Conservation (phyloP, 1,284 basidiomycete genomes). For the Tranzscheliella williamsii region DNA sequence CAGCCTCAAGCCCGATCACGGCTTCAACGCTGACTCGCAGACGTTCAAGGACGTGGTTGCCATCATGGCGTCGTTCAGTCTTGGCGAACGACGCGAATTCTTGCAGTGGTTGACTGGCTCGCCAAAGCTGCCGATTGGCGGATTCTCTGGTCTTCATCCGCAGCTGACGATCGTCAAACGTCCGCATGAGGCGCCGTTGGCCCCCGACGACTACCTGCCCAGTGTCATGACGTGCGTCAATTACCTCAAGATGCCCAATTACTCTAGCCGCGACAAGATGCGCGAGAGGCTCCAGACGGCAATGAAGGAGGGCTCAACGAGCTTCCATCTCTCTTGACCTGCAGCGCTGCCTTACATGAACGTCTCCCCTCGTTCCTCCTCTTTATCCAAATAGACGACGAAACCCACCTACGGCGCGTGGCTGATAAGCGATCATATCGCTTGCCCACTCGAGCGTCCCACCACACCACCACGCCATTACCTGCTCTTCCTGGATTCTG, state of each 20-base stretch:
- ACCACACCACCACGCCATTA: too few species aligned
- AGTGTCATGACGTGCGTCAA: conserved; percentile 99
- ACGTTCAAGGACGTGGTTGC: conserved; percentile 84
- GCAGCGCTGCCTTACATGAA: too few species aligned
- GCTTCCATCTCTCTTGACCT: conserved; percentile 57
- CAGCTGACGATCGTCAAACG: conserved; percentile 95
- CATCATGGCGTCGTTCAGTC: conserved; percentile 81
- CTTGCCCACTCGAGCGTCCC: too few species aligned
- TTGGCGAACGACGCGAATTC: conserved; percentile 77
- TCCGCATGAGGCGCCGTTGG: conserved; percentile 76
- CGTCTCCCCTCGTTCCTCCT: too few species aligned
- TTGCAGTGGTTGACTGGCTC: conserved; percentile 97
- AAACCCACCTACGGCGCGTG: too few species aligned
- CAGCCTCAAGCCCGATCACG: conserved; percentile 94
- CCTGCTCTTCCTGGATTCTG: too few species aligned
- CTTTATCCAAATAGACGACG: too few species aligned
- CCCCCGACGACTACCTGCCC: conserved; percentile 91
- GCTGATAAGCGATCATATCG: too few species aligned
- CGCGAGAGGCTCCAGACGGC: conserved; percentile 47
- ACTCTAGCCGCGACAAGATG: conserved; percentile 54
- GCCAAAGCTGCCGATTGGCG: conserved; percentile 72
- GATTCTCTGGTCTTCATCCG: conserved; percentile 92
- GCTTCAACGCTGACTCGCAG: conserved; percentile 90
- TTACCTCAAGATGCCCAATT: conserved; percentile 60
- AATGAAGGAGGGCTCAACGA: conserved; percentile 55